These are phyloP conservation scores for Globisporangium rhizosaccharum DNA, from an alignment of 352 stramenopile species.

Conservation along the genomic window DNA sequence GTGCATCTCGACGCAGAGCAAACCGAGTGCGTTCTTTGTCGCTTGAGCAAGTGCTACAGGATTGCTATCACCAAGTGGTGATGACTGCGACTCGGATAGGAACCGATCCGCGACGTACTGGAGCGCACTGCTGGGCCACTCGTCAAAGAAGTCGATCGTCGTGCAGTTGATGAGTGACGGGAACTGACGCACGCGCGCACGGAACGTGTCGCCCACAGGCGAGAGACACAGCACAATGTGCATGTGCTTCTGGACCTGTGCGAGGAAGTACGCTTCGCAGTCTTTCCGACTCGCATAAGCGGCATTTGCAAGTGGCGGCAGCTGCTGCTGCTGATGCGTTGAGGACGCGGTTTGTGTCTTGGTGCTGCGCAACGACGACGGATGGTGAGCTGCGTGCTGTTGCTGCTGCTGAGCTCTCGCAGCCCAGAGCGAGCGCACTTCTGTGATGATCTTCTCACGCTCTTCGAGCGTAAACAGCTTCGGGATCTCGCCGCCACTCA, in stretches of 20 bases:
- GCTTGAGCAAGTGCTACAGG: not conserved
- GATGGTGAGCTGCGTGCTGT: constrained; percentile 4
- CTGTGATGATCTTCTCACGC: constrained; percentile 70
- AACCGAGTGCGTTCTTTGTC: constrained; percentile 24
- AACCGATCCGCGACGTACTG: constrained; percentile 76
- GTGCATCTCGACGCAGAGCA: constrained; percentile 55
- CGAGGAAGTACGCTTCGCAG: constrained; percentile 81
- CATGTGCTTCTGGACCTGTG: constrained; percentile 72
- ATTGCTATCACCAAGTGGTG: not conserved
- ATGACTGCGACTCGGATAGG: constrained; percentile 15
- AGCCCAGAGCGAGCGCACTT: constrained; percentile 37
- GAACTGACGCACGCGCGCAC: constrained; percentile 85
- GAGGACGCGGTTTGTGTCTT: too few relatives aligned
- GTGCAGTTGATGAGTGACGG: constrained; percentile 92
- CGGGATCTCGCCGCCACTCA: constrained; percentile 81
- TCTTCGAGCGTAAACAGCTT: constrained; percentile 86
- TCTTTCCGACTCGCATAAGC: constrained; percentile 36
- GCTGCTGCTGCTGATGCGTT: not conserved
- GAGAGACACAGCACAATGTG: constrained; percentile 92
- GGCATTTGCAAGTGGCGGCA: not conserved
- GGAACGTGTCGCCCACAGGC: constrained; percentile 77
- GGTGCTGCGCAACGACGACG: too few relatives aligned
- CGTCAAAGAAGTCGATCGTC: constrained; percentile 92
- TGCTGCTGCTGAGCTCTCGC: constrained; percentile 1
- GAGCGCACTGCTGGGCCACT: constrained; percentile 86